Evolutionary conservation across 768 basidiomycete genomes (phyloP), one percentile per base, ranked within the genome.

Genomic region (Hericium rajendrae): DNA sequence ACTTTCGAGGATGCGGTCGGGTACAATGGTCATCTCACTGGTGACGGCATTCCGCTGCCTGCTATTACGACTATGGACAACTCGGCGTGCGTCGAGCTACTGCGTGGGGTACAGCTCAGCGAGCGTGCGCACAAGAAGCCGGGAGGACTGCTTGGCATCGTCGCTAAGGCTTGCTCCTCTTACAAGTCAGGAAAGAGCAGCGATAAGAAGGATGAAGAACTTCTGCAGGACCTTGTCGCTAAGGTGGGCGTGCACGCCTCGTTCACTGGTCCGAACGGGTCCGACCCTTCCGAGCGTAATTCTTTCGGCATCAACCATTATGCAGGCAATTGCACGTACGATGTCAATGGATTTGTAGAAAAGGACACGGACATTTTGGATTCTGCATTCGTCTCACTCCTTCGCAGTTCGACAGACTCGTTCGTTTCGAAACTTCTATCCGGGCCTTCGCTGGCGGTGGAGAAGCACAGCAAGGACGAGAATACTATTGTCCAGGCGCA

Each of bases 281-380:
- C 72, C n/a, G 76, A 77, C 10, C 67, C 76, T 16, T 69, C 74
- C 37, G 80, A 81, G 48, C 75, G 75, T 58, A 77, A 70, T 57
- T 65, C 81, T 16, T 95, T 95, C 62, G 91, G 87, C 0, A 85
- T 95, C 74, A 91, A 89, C 67, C 93, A 95, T 66, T 95, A 90
- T 63, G 78, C 88, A 1, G 89, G 90, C 0, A 70, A 73, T 6
- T 84, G 83, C 53, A 77, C 83, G 2, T 95, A 95, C 69, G 90
- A 93, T 58, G 75, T 82, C 9, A 71, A 76, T 3, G 70, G 70
- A 4, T 91, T 91, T 67, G 73, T 90, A 51, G 83, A 87, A 66
- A 86, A 80, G 68, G 88, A 91, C 58, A 74, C 84, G 0, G 89
- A 90, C 64, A 66, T 87, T 4, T 73, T 94, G 28, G 93, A 95